phyloP scores from a whole-genome alignment of 179 eudicot genomes.

The Corrigiola litoralis region DNA sequence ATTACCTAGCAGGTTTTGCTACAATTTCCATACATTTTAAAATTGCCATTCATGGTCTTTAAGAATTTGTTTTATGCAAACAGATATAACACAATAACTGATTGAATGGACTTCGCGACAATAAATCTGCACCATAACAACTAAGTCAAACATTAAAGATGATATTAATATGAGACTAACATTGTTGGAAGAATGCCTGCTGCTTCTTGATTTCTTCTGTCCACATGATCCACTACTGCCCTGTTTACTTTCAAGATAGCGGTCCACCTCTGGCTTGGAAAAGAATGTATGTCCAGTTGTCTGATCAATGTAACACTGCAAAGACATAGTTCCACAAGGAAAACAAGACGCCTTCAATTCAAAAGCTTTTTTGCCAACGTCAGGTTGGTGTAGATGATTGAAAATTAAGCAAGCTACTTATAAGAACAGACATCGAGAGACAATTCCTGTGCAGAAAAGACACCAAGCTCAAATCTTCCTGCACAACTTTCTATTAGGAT shows the following conservation, averaged over 20 bases:
- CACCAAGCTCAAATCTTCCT: neutral
- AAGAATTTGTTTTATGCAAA: neutral
- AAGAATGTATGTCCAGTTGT: conserved; percentile 52
- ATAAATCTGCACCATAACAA: conserved; percentile 6
- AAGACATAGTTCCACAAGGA: conserved; percentile 6
- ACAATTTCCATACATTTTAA: neutral
- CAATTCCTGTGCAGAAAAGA: neutral
- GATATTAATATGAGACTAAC: conserved; percentile 31
- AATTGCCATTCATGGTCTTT: neutral
- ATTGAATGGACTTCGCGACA: neutral
- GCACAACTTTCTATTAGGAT: neutral
- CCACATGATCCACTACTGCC: conserved; percentile 22
- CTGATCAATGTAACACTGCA: conserved; percentile 60
- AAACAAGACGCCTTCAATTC: neutral
- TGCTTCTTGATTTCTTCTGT: conserved; percentile 18
- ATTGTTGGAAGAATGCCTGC: conserved; percentile 25
- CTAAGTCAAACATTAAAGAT: conserved; percentile 11
- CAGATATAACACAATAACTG: neutral
- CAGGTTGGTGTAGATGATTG: neutral
- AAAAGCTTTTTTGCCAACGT: no score
- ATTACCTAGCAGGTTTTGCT: neutral
- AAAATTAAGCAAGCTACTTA: neutral
- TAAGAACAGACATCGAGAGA: neutral
- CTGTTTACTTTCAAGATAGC: conserved; percentile 38
- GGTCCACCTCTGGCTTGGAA: conserved; percentile 62